Conservation (phyloP, 768 basidiomycete species). For the Kwoniella sp. region DNA sequence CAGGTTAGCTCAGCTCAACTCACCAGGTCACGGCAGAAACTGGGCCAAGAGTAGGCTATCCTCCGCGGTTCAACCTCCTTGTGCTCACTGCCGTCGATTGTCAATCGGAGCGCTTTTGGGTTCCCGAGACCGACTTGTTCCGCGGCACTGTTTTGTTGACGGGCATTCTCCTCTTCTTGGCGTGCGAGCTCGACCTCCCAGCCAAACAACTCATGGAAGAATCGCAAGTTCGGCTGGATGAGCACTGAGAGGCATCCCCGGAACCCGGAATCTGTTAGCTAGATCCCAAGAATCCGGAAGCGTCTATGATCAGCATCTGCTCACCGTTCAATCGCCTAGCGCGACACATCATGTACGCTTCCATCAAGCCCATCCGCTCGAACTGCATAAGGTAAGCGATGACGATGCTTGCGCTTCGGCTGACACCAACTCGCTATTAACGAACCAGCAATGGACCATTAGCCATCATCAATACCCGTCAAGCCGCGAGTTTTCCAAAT, state of each 20-base stretch:
- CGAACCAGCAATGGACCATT: neutral
- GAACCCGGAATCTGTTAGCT: neutral
- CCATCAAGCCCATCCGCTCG: conserved; percentile 77
- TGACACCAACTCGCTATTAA: conserved; percentile 83
- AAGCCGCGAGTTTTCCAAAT: too few relatives aligned
- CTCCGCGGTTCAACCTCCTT: conserved; percentile 22
- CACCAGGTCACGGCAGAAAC: conserved; percentile 54
- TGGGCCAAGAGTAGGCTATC: conserved; percentile 53
- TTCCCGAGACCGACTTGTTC: conserved; percentile 17
- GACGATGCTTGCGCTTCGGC: conserved; percentile 87
- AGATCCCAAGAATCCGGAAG: neutral
- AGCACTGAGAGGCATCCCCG: conserved; percentile 61
- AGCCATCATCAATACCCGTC: neutral
- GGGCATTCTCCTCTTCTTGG: conserved; percentile 30
- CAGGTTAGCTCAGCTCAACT: conserved; percentile 19
- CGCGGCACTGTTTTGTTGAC: neutral
- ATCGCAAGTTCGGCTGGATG: conserved; percentile 93
- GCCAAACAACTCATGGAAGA: conserved; percentile 89
- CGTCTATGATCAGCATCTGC: conserved; percentile 26
- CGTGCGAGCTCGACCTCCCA: conserved; percentile 89
- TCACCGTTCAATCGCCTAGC: conserved; percentile 73
- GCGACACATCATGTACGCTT: conserved; percentile 90
- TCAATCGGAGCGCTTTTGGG: neutral
- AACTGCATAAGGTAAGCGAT: conserved; percentile 99
- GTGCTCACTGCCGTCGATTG: neutral